Evolutionary conservation across 2,329 filamentous ascomycete species (phyloP).

Genomic region (Ophiostoma populinum): DNA sequence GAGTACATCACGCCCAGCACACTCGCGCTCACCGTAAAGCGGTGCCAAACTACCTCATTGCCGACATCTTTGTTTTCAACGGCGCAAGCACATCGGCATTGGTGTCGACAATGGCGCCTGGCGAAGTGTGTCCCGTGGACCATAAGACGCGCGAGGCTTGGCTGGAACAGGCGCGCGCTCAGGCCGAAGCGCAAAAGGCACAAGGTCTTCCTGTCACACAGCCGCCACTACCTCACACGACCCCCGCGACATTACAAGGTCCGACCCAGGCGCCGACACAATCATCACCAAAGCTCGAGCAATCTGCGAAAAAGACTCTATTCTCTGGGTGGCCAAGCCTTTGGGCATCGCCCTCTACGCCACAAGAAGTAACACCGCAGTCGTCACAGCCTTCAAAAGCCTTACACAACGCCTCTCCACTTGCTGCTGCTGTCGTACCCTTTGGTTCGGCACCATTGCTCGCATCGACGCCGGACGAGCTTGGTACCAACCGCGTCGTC

Average conservation of each 20-base stretch:
- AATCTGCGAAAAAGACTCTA: neutral
- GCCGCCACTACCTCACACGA: slow-evolving; percentile 11
- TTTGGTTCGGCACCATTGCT: too few relatives aligned
- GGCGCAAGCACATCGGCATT: too few relatives aligned
- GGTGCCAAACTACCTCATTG: too few relatives aligned
- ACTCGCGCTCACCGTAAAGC: too few relatives aligned
- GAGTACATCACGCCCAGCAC: too few relatives aligned
- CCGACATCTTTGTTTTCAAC: too few relatives aligned
- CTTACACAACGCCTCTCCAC: too few relatives aligned
- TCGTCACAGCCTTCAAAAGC: slow-evolving; percentile 19
- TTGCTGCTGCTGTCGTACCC: too few relatives aligned
- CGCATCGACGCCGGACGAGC: slow-evolving; percentile 15
- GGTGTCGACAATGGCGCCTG: neutral
- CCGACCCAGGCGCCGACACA: slow-evolving; percentile 15
- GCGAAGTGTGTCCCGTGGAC: slow-evolving; percentile 59
- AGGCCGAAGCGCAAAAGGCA: slow-evolving; percentile 16
- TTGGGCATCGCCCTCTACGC: slow-evolving; percentile 2
- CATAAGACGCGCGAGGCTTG: slow-evolving; percentile 76
- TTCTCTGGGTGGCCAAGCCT: slow-evolving; percentile 7
- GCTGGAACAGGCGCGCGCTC: slow-evolving; percentile 50
- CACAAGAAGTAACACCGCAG: neutral
- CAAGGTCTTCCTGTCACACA: neutral
- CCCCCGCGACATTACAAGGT: neutral
- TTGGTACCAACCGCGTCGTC: slow-evolving; percentile 53
- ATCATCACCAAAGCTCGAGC: slow-evolving; percentile 6